A percentile compares a stretch with the other conserved stretches of the same genome.
phyloP scores from a whole-genome alignment of 2,329 filamentous ascomycete genomes.

The Monilinia laxa region DNA sequence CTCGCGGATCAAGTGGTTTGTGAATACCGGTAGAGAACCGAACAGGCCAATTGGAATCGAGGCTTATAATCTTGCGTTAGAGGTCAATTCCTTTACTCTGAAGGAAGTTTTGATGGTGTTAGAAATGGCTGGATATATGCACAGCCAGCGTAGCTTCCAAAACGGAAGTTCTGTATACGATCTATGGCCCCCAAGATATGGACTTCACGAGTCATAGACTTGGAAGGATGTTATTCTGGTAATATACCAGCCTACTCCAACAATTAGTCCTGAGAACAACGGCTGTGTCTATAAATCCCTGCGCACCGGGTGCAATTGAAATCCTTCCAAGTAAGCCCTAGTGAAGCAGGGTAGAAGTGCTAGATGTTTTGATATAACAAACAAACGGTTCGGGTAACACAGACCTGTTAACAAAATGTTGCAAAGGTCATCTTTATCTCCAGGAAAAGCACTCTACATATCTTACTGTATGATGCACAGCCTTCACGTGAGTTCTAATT shows the following conservation, averaged over 20 bases:
- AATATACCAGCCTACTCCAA: neutral
- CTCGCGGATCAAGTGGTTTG: neutral
- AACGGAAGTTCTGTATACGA: neutral
- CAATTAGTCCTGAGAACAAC: neutral
- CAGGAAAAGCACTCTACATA: neutral
- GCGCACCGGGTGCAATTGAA: neutral
- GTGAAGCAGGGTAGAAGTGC: neutral
- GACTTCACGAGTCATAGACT: neutral
- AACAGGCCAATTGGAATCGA: neutral
- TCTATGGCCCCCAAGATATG: neutral
- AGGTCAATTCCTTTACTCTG: neutral
- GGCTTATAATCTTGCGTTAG: neutral
- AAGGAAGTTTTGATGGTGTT: neutral
- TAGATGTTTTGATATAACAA: neutral
- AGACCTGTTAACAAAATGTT: neutral
- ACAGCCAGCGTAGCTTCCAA: neutral
- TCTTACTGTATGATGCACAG: neutral
- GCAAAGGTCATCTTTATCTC: no score
- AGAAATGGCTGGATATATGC: neutral
- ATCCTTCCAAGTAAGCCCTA: slow-evolving; percentile 1
- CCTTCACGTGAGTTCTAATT: neutral
- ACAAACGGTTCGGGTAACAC: neutral
- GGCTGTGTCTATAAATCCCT: neutral
- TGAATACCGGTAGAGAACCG: neutral
- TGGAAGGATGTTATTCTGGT: neutral